Base-by-base conservation (phyloP, 2,329 filamentous ascomycete genomes). In the Colletotrichum sp. region DNA sequence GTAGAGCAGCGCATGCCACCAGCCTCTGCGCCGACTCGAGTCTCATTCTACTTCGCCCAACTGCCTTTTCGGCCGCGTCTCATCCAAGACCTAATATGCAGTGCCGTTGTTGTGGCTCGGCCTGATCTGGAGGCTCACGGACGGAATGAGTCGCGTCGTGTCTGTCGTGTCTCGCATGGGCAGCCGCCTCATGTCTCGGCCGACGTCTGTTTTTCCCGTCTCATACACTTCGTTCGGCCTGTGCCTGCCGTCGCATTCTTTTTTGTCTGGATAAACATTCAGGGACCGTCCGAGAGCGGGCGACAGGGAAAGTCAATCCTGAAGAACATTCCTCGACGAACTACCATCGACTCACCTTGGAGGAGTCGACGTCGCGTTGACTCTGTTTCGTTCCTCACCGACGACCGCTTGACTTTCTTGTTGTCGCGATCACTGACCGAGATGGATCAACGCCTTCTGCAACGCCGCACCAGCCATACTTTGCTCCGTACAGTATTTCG, bases 401-500 rank as follows among this genome's bases (percentile, higher is more conserved):
- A 74, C 59, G n/a, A 52, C 64, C 13, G 25, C n/a, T n/a, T 28
- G 22, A 59, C 25, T 60, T 19, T 55, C 34, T 30, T 27, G n/a
- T 19, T 32, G 48, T 65, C 64, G 65, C 55, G 30, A 65, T 68
- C 36, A 61, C 30, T 68, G 73, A 64, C 25, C 63, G 39, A 72
- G 55, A 25, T 30, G 30, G 55, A 68, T n/a, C 48, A 39, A 63
- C 63, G n/a, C 32, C 8, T 44, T 72, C 69, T 36, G 25, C 69
- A 44, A 68, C n/a, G 16, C 55, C 64, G 64, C 27, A 16, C 63
- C n/a, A 59, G 55, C 55, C 57, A 30, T 34, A 30, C 63, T 28
- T 25, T 55, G 36, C 66, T 34, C 59, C 72, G 57, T 76, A 77
- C 72, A 76, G 75, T 77, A 22, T 75, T 27, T 34, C 66, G 61